Evolutionary conservation across 805 yeast genomes (phyloP), one percentile per base, ranked within the genome.

Genomic region (Wickerhamomyces chaumierensis): DNA sequence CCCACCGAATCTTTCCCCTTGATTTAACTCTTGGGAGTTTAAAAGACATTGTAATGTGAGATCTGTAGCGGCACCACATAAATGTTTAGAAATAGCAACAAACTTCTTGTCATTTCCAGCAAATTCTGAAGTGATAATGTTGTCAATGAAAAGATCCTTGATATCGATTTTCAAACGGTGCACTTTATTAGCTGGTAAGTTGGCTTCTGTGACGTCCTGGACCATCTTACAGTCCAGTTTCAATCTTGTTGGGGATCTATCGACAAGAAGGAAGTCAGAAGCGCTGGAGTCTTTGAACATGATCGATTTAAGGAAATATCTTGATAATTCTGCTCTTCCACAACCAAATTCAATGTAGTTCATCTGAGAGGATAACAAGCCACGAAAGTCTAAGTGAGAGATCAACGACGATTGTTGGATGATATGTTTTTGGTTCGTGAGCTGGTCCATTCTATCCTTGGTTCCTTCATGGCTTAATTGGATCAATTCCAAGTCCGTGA

Each of bases 21-120:
- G 42, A 12, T 55, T 47, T 21, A 21, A 11, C 11, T 21, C 9
- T 0, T 65, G 53, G 42, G 58, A 57, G 33, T 71, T 69, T 35
- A 67, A 43, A 3, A 86, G 55, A 58, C 86, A 80, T 47, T 75
- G 66, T 19, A 88, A 57, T 0, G 96, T 81, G 36, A 87, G 62
- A 55, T 87, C 96, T 0, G 96, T 88, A 1, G 96, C 96, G 3
- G 82, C 94, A 5, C 96, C 96, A 60, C 96, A 87, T 28, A 88
- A 60, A 60, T 87, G 96, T 56, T 87, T 87, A 4, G 95, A 86
- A 3, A 87, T 73, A 2, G 78, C 85, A 8, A 81, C 78, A 31
- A 67, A 53, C 3, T 42, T 38, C 18, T 37, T 38, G 5, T 40
- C 19, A 28, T 28, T 28, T 8, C 15, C 5, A 28, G n/a, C 7